Base-by-base conservation (phyloP, 169 alveolate species). In the Plasmodium vinckei region DNA sequence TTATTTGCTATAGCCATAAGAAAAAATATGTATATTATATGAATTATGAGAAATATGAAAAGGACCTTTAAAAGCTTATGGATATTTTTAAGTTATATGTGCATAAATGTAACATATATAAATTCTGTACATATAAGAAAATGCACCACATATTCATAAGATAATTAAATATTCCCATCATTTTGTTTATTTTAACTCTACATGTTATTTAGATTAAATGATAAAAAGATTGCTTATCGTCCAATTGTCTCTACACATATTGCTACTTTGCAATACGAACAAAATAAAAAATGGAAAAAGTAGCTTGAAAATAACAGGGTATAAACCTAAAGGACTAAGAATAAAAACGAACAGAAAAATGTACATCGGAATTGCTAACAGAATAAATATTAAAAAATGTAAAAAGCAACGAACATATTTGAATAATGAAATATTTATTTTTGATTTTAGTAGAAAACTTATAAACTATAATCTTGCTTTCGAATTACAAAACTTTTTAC, bases 361-460 rank as follows among this genome's bases (percentile, higher is more conserved):
- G 15, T 63, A 23, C 54, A 57, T 54, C 64, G 33, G 21, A 13
- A 13, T 13, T 42, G 13, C 13, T 12, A 5, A 13, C 7, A 46
- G 17, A 47, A 21, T 21, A 49, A 75, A 59, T 13, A 39, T 17
- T 67, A 46, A 61, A n/a, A 75, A 63, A 54, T 10, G 42, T 42
- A 82, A 25, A n/a, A 54, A 23, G 39, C 25, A 27, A 39, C 46
- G 17, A 82, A 17, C 39, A 27, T 27, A 82, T 13, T 9, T 47
- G 12, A 39, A 61, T 54, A 67, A 82, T 68, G 49, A 82, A 65
- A 82, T 82, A 39, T 70, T 44, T 57, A 68, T 82, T 82, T 82
- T 82, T 6, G 82, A 82, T 49, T 68, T 67, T 10, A 82, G 90
- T 49, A 51, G 69, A 67, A 82, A 82, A 17, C 82, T 82, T 33